These are phyloP conservation scores for Orbilia javanica DNA, from an alignment of 2,329 filamentous ascomycete genomes.

Conservation along the genomic window DNA sequence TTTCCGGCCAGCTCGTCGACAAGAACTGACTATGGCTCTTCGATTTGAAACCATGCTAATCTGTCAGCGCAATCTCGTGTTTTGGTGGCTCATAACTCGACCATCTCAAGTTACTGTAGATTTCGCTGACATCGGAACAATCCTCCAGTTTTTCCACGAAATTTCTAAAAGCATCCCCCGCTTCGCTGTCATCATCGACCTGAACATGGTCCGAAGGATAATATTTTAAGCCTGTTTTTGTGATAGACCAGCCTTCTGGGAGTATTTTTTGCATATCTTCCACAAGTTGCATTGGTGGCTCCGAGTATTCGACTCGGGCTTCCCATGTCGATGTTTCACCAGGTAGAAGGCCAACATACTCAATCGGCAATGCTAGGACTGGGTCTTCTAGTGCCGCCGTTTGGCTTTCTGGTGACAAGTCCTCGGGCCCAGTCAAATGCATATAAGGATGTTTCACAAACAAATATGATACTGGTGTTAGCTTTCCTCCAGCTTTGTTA, in stretches of 20 bases:
- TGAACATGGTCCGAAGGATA: slow-evolving; percentile 42
- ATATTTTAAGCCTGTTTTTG: slow-evolving; percentile 53
- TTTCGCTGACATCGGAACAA: slow-evolving; percentile 45
- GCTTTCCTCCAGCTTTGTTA: slow-evolving; percentile 77
- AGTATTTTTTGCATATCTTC: slow-evolving; percentile 55
- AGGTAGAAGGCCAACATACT: slow-evolving; percentile 41
- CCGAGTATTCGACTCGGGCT: slow-evolving; percentile 46
- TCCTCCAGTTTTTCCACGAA: slow-evolving; percentile 54
- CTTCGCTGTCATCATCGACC: slow-evolving; percentile 47
- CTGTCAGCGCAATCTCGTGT: slow-evolving; percentile 43
- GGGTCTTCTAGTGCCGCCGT: slow-evolving; percentile 38
- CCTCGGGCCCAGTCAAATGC: slow-evolving; percentile 54
- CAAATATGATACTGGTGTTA: slow-evolving; percentile 82
- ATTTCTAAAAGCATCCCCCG: slow-evolving; percentile 31
- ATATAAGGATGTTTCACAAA: slow-evolving; percentile 81
- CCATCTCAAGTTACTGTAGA: slow-evolving; percentile 51
- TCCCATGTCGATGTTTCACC: slow-evolving; percentile 53
- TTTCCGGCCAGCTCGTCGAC: background rate
- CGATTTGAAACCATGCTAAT: slow-evolving; percentile 10
- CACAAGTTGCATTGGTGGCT: slow-evolving; percentile 48
- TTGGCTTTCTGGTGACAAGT: slow-evolving; percentile 41
- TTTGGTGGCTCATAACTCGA: slow-evolving; percentile 46
- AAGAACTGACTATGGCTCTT: background rate
- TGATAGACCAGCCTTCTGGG: slow-evolving; percentile 54
- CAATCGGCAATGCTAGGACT: slow-evolving; percentile 42